Conservation (phyloP, 768 basidiomycete genomes). For the Trichaptum fuscoviolaceum region DNA sequence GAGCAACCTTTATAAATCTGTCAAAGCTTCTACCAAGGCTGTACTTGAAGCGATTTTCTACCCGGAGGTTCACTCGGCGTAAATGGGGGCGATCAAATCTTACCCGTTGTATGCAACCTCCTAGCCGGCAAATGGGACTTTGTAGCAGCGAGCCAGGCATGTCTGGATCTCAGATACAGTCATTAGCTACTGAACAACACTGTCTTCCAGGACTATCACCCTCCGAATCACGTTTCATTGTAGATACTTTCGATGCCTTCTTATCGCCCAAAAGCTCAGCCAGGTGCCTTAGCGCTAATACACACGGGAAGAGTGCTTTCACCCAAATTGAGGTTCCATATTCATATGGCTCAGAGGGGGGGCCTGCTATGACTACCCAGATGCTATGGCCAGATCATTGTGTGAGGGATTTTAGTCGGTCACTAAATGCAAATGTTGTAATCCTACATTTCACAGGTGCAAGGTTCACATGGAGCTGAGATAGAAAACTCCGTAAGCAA, state of each 20-base stretch:
- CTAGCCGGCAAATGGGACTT: slow-evolving; percentile 29
- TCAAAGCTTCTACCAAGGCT: background rate
- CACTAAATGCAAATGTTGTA: background rate
- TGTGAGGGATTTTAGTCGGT: slow-evolving; percentile 24
- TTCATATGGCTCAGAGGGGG: slow-evolving; percentile 10
- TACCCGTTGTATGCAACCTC: slow-evolving; percentile 29
- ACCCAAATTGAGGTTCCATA: slow-evolving; percentile 21
- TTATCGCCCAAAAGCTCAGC: background rate
- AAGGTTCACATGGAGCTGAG: slow-evolving; percentile 25
- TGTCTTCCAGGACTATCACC: slow-evolving; percentile 24
- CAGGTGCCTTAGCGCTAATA: slow-evolving; percentile 22
- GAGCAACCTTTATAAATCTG: background rate
- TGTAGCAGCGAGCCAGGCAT: slow-evolving; percentile 35
- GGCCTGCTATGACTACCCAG: slow-evolving; percentile 20
- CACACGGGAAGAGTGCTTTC: slow-evolving; percentile 27
- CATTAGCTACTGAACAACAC: background rate
- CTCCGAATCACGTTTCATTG: slow-evolving; percentile 39
- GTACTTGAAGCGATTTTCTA: slow-evolving; percentile 32
- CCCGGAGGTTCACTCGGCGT: slow-evolving; percentile 40
- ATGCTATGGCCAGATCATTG: slow-evolving; percentile 47
- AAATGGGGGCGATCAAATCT: slow-evolving; percentile 27
- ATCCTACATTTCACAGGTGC: background rate
- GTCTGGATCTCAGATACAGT: slow-evolving; percentile 8
- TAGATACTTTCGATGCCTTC: background rate
- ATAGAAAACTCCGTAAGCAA: slow-evolving; percentile 27